phyloP scores from a whole-genome alignment of 2,329 filamentous ascomycete species.

The Sarocladium oryzae region DNA sequence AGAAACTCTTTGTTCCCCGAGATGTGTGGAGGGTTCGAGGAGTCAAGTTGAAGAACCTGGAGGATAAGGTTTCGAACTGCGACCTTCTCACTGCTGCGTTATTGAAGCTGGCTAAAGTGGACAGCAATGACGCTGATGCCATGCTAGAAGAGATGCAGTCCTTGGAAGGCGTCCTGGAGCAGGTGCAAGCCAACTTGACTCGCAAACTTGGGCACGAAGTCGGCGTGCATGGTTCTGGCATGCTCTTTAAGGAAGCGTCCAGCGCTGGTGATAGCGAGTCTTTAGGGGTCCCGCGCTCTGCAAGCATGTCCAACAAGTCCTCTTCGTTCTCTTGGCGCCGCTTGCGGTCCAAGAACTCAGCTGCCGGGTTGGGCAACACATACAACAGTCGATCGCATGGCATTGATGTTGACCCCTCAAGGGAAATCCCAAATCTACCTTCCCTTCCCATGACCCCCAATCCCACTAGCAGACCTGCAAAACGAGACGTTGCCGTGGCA shows the following conservation, averaged over 20 bases:
- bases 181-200: conserved; percentile 66
- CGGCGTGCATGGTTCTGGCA: conserved; percentile 67
- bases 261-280: conserved; percentile 39
- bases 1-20: conserved; percentile 82
- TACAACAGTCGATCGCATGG: conserved; percentile 30
- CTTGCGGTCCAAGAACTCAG: conserved; percentile 82
- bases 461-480: conserved; percentile 60
- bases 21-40: conserved; percentile 93
- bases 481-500: conserved; percentile 61
- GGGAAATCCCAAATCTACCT: conserved; percentile 48
- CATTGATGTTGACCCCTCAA: conserved; percentile 17
- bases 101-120: conserved; percentile 73
- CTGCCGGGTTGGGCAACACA: conserved; percentile 47
- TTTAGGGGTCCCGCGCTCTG: conserved; percentile 42
- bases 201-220: conserved; percentile 94
- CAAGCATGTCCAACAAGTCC: conserved; percentile 62
- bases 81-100: conserved; percentile 86
- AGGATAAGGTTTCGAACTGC: conserved; percentile 90
- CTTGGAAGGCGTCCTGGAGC: conserved; percentile 78
- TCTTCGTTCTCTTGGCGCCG: conserved; percentile 80
- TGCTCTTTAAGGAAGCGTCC: conserved; percentile 67
- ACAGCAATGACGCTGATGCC: conserved; percentile 85
- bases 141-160: conserved; percentile 91
- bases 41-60: conserved; percentile 83
- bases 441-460: conserved; percentile 71